Conservation (phyloP, 2,329 filamentous ascomycete genomes). For the Fusarium staphyleae region DNA sequence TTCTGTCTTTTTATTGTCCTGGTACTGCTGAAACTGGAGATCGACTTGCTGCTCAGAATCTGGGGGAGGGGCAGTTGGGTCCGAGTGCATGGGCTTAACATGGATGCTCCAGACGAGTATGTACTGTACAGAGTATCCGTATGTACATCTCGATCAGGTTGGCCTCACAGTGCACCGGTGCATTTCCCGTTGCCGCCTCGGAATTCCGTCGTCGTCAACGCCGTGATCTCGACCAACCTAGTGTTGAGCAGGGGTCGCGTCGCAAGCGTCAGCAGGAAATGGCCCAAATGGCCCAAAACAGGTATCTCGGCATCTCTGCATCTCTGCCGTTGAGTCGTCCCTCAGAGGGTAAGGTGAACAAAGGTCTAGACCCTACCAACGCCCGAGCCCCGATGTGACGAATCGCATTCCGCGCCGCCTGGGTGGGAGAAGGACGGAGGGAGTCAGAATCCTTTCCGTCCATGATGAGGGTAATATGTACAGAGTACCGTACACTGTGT, state of each 20-base stretch:
- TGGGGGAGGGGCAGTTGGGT: conserved; percentile 23
- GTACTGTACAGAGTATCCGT: no score
- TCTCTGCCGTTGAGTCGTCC: not conserved
- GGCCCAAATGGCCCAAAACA: conserved; percentile 5
- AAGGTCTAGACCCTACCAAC: conserved; percentile 15
- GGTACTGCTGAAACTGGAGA: conserved; percentile 33
- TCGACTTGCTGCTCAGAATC: conserved; percentile 24
- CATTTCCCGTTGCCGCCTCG: not conserved
- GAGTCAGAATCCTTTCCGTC: not conserved
- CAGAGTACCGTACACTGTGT: conserved; percentile 15
- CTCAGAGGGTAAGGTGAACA: conserved; percentile 6
- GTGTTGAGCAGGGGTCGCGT: conserved; percentile 10
- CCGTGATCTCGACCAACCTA: not conserved
- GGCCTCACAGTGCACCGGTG: conserved; percentile 25
- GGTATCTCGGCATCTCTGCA: conserved; percentile 1
- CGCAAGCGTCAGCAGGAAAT: conserved; percentile 22
- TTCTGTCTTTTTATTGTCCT: conserved; percentile 14
- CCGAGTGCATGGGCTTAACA: conserved; percentile 13
- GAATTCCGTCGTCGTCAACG: not conserved
- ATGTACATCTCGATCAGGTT: conserved; percentile 15
- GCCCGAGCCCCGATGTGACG: conserved; percentile 26
- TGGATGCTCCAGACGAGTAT: not conserved
- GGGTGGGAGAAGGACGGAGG: conserved; percentile 1
- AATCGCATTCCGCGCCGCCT: conserved; percentile 34
- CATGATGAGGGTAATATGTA: not conserved